A percentile compares a stretch with the other conserved stretches of the same genome.
phyloP scores from a whole-genome alignment of 169 alveolate species.

The Cryptosporidium ryanae region DNA sequence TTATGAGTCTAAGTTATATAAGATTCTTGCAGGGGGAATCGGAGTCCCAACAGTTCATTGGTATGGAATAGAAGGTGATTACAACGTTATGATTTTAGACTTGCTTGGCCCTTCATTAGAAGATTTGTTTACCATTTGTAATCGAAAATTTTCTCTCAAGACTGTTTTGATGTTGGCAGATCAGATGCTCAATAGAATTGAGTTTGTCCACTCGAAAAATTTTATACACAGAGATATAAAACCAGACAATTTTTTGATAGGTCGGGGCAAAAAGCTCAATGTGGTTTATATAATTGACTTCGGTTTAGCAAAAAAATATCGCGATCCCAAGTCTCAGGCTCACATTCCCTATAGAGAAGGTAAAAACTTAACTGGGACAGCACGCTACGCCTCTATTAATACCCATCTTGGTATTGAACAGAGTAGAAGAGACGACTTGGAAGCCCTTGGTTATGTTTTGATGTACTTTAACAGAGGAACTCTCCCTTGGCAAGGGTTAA shows the following conservation, averaged over 20 bases:
- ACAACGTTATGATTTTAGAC: constrained; percentile 96
- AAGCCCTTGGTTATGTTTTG: constrained; percentile 96
- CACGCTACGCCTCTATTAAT: constrained; percentile 96
- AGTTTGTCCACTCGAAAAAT: constrained; percentile 94
- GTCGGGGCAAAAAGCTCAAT: constrained; percentile 90
- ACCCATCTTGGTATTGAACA: constrained; percentile 99
- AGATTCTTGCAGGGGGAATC: constrained; percentile 93
- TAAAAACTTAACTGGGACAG: constrained; percentile 96
- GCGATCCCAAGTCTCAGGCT: constrained; percentile 95
- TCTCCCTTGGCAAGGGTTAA: constrained; percentile 99
- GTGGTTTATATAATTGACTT: constrained; percentile 93
- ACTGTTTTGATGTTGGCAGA: constrained; percentile 95
- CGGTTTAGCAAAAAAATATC: constrained; percentile 96
- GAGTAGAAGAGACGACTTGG: constrained; percentile 98
- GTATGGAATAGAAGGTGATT: constrained; percentile 99
- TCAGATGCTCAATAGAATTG: constrained; percentile 94
- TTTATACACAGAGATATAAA: constrained; percentile 97
- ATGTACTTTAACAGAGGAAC: constrained; percentile 97
- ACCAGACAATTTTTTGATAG: constrained; percentile 96
- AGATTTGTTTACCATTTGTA: constrained; percentile 95
- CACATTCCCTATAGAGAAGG: constrained; percentile 98
- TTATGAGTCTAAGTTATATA: constrained; percentile 96
- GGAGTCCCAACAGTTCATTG: constrained; percentile 97
- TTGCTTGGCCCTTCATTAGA: constrained; percentile 97
- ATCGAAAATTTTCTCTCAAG: constrained; percentile 93